These are phyloP conservation scores for Coemansia sp. DNA, from an alignment of 192 early-diverging fungal genomes.

Conservation along the genomic window DNA sequence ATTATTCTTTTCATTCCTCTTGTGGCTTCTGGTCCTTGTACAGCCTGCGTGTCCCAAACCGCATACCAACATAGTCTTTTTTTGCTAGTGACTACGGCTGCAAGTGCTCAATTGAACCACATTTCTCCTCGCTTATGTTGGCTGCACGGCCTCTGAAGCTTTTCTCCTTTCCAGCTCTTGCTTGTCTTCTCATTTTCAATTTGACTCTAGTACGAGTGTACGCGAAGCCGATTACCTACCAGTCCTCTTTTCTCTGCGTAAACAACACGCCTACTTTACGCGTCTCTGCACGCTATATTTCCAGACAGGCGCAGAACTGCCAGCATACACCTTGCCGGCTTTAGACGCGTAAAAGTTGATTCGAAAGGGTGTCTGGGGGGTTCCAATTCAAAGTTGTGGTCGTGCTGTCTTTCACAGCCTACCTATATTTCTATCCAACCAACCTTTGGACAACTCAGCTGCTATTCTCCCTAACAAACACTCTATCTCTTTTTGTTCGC, in stretches of 20 bases:
- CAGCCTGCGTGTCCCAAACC: no score
- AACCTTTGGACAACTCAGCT: no score
- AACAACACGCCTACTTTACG: background rate
- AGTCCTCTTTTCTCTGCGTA: background rate
- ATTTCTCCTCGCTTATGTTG: background rate
- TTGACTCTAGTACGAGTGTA: background rate
- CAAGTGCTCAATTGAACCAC: background rate
- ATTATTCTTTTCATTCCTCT: background rate
- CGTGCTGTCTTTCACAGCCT: background rate
- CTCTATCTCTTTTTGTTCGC: no score
- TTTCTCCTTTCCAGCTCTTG: background rate
- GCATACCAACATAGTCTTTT: background rate
- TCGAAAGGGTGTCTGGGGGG: background rate
- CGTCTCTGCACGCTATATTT: background rate
- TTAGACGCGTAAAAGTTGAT: background rate
- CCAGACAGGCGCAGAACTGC: background rate
- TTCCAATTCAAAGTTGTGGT: no score
- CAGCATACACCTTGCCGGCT: background rate
- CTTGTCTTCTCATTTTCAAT: background rate
- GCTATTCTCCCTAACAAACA: no score
- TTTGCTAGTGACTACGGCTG: background rate
- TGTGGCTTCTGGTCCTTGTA: background rate
- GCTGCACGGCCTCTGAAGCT: background rate
- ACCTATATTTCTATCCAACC: background rate
- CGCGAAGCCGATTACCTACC: background rate